phyloP scores from a whole-genome alignment of 306 rosid species.

The Ammopiptanthus mongolicus region DNA sequence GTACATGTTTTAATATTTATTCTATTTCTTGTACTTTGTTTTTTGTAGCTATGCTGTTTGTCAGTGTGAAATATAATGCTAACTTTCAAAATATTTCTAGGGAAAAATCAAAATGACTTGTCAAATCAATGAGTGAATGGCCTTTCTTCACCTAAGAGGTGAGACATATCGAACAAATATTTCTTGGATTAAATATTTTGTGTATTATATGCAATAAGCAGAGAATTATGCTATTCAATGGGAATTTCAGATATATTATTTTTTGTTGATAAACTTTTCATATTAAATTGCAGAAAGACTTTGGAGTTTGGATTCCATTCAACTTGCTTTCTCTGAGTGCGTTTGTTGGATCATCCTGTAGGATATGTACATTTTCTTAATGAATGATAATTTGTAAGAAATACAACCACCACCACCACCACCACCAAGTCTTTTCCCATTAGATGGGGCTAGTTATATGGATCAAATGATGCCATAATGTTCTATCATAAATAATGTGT shows the following conservation, averaged over 20 bases:
- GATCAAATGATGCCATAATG: too few relatives aligned
- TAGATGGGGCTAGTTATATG: too few relatives aligned
- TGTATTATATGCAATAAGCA: not conserved
- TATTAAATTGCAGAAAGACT: slow-evolving; percentile 8
- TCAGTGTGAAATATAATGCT: slow-evolving; percentile 14
- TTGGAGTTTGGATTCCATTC: not conserved
- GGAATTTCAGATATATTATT: not conserved
- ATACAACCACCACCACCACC: not conserved
- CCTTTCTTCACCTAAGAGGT: slow-evolving; percentile 31
- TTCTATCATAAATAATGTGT: too few relatives aligned
- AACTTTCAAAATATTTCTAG: slow-evolving; percentile 36
- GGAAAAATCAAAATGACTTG: slow-evolving; percentile 46
- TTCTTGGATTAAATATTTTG: slow-evolving; percentile 13
- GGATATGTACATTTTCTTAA: not conserved
- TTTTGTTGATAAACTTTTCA: not conserved
- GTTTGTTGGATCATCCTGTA: not conserved
- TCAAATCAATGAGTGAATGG: slow-evolving; percentile 39
- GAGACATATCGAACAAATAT: slow-evolving; percentile 16
- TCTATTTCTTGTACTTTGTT: not conserved
- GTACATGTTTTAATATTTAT: not conserved
- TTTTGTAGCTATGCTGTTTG: slow-evolving; percentile 8
- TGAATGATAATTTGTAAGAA: not conserved
- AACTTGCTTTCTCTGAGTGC: not conserved
- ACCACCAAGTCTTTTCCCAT: too few relatives aligned
- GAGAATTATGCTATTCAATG: not conserved